A percentile compares a stretch with the other conserved stretches of the same genome.
These are phyloP conservation scores for Backusella westeae DNA, from an alignment of 192 early-diverging fungal genomes.

Conservation along the genomic window DNA sequence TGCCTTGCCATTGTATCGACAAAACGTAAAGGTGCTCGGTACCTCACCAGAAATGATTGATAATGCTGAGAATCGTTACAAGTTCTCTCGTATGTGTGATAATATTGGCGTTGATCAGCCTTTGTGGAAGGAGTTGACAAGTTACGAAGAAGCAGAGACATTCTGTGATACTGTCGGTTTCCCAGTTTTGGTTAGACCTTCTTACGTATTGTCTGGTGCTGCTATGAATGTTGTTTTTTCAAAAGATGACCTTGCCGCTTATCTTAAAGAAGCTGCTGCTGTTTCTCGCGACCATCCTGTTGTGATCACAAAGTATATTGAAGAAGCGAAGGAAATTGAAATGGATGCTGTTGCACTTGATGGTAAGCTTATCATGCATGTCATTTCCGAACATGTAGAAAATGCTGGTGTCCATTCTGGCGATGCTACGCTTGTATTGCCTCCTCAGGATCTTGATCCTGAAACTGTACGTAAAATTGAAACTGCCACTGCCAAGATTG, in stretches of 20 bases:
- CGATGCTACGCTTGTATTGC: constrained; percentile 94
- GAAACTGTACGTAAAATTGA: constrained; percentile 94
- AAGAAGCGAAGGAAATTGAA: constrained; percentile 98
- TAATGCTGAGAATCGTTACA: constrained; percentile 95
- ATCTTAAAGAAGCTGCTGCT: constrained; percentile 85
- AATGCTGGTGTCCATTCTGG: constrained; percentile 99
- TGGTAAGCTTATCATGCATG: constrained; percentile 92
- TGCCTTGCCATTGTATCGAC: constrained; percentile 84
- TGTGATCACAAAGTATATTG: constrained; percentile 98
- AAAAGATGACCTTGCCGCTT: constrained; percentile 76
- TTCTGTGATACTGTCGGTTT: constrained; percentile 91
- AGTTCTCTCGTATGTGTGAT: constrained; percentile 97
- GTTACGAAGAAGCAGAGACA: constrained; percentile 75
- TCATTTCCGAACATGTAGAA: constrained; percentile 97
- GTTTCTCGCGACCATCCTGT: constrained; percentile 95
- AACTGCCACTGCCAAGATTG: constrained; percentile 89
- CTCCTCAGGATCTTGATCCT: constrained; percentile 92
- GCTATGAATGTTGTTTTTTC: constrained; percentile 98
- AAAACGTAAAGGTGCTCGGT: constrained; percentile 92
- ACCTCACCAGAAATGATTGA: constrained; percentile 98
- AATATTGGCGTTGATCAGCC: constrained; percentile 97
- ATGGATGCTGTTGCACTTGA: constrained; percentile 97
- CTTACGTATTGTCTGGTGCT: constrained; percentile 98
- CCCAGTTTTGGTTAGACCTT: constrained; percentile 96
- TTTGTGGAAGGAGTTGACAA: constrained; percentile 93